phyloP scores from a whole-genome alignment of 2,329 filamentous ascomycete species.

The Geoglossum cookeanum region DNA sequence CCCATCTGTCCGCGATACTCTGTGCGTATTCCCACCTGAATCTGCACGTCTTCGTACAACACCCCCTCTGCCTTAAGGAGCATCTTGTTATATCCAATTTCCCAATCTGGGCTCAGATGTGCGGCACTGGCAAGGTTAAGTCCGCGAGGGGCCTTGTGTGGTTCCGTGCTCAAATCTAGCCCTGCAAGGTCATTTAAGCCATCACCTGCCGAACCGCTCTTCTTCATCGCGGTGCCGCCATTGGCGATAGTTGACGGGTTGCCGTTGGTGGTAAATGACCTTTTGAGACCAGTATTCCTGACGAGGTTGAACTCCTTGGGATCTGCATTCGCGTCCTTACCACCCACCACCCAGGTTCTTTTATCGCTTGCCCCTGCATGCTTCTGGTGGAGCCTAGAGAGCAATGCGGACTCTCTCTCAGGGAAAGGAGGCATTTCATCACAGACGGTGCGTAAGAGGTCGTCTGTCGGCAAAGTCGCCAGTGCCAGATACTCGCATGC shows the following conservation, averaged over 20 bases:
- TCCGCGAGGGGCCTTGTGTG: conserved; percentile 39
- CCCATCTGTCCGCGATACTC: conserved; percentile 94
- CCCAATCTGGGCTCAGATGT: conserved; percentile 88
- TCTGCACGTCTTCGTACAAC: conserved; percentile 83
- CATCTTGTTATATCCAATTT: conserved; percentile 69
- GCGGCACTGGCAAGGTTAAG: conserved; percentile 84
- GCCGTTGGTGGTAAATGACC: conserved; percentile 52
- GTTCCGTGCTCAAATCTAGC: conserved; percentile 52
- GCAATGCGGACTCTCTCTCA: conserved; percentile 73
- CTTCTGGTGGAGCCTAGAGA: conserved; percentile 88
- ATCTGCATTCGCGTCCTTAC: conserved; percentile 80
- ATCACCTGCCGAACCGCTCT: conserved; percentile 18
- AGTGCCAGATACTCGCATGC: conserved; percentile 88
- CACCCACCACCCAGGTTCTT: conserved; percentile 93
- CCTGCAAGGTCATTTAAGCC: conserved; percentile 50
- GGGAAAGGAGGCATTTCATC: conserved; percentile 99
- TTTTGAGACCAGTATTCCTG: conserved; percentile 65
- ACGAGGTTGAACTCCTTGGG: conserved; percentile 60
- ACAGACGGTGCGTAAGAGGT: conserved; percentile 79
- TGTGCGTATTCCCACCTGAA: conserved; percentile 79
- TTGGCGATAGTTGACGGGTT: conserved; percentile 10
- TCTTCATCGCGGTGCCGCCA: conserved; percentile 7
- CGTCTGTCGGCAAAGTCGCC: conserved; percentile 70
- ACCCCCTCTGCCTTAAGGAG: conserved; percentile 68
- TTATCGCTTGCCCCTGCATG: conserved; percentile 85